These are phyloP conservation scores for Sporothrix pallida DNA, from an alignment of 2,329 filamentous ascomycete species.

Conservation along the genomic window DNA sequence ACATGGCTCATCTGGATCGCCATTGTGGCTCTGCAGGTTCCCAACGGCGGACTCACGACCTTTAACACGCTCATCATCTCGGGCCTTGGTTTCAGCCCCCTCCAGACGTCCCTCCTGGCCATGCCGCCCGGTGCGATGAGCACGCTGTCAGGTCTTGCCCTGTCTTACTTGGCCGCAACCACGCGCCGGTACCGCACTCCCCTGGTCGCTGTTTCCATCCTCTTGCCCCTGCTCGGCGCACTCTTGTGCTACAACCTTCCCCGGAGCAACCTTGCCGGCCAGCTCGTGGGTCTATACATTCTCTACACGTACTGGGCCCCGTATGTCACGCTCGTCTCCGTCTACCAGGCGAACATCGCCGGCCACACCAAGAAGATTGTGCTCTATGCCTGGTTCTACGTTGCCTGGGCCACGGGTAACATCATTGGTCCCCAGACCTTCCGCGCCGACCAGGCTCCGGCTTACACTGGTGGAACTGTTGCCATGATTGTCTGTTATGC, in stretches of 20 bases:
- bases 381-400: slow-evolving; percentile 39
- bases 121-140: slow-evolving; percentile 37
- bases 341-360: slow-evolving; percentile 38
- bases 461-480: slow-evolving; percentile 59
- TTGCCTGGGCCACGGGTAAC: slow-evolving; percentile 45
- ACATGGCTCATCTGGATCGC: slow-evolving; percentile 40
- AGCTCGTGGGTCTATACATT: slow-evolving; percentile 39
- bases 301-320: slow-evolving; percentile 39
- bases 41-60: slow-evolving; percentile 36
- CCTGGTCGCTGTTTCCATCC: slow-evolving; percentile 44
- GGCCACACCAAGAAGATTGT: slow-evolving; percentile 38
- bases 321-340: slow-evolving; percentile 39
- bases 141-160: slow-evolving; percentile 37
- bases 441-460: slow-evolving; percentile 57
- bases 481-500: slow-evolving; percentile 36
- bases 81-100: slow-evolving; percentile 32
- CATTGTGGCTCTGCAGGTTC: slow-evolving; percentile 39
- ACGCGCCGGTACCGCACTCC: slow-evolving; percentile 36
- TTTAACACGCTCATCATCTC: slow-evolving; percentile 35
- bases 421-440: slow-evolving; percentile 58
- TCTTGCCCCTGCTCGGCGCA: slow-evolving; percentile 46
- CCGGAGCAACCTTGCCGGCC: slow-evolving; percentile 38
- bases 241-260: slow-evolving; percentile 46
- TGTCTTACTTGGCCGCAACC: slow-evolving; percentile 36
- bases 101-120: slow-evolving; percentile 33